These are phyloP conservation scores for Halteria grandinella DNA, from an alignment of 73 alveolate genomes.

Conservation along the genomic window DNA sequence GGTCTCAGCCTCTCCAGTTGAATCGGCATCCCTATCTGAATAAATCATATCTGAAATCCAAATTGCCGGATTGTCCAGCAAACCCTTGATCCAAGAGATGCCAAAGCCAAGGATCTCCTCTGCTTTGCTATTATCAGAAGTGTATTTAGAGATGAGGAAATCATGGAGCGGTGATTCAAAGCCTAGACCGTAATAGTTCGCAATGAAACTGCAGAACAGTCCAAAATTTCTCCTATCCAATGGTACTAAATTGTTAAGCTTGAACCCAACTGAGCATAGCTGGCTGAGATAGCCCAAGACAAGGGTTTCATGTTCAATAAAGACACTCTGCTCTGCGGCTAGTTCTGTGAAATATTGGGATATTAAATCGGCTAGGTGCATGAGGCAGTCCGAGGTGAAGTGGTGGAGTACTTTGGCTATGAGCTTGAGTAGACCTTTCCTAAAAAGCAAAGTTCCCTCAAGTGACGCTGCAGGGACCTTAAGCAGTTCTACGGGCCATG, in stretches of 20 bases:
- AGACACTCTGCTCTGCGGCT: not conserved
- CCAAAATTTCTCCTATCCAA: conserved; percentile 24
- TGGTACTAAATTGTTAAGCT: conserved; percentile 27
- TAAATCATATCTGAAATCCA: conserved; percentile 28
- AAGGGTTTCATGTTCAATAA: not conserved
- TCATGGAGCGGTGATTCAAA: conserved; percentile 7
- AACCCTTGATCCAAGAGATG: conserved; percentile 19
- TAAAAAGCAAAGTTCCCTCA: not conserved
- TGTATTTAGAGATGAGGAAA: not conserved
- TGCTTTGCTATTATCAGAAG: not conserved
- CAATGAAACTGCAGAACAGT: conserved; percentile 9
- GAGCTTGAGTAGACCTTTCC: conserved; percentile 1
- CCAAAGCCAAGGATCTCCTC: conserved; percentile 41
- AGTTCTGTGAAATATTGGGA: not conserved
- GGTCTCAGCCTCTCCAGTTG: conserved; percentile 30
- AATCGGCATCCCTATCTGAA: conserved; percentile 46
- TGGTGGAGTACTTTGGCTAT: not conserved
- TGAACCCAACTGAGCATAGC: conserved; percentile 1
- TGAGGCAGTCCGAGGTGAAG: not conserved
- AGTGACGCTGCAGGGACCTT: not conserved
- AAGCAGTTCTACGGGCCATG: conserved; percentile 27
- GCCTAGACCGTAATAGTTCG: not conserved
- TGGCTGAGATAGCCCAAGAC: not conserved
- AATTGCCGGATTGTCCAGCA: conserved; percentile 41
- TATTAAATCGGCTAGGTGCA: not conserved